These are phyloP conservation scores for Panaeolus papilionaceus DNA, from an alignment of 768 basidiomycete genomes.

Conservation along the genomic window DNA sequence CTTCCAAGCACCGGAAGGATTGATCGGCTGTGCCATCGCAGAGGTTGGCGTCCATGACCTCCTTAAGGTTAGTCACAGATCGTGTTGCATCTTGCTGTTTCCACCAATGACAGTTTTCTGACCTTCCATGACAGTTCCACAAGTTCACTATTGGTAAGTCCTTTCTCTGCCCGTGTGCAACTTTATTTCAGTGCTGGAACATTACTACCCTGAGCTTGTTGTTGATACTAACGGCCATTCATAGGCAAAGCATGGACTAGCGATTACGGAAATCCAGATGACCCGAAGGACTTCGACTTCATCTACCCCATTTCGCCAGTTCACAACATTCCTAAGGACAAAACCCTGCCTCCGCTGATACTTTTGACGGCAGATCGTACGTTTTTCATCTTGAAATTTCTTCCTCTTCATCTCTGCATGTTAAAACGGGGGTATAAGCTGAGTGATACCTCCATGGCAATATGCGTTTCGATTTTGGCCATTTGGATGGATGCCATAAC, in stretches of 20 bases:
- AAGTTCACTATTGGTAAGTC: conserved; percentile 74
- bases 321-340: conserved; percentile 74
- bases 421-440: background rate
- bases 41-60: conserved; percentile 86
- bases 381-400: conserved; percentile 33
- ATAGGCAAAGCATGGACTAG: conserved; percentile 77
- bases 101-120: background rate
- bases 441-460: too few relatives aligned
- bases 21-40: conserved; percentile 79
- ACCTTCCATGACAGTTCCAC: conserved; percentile 54
- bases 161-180: background rate
- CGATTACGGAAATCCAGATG: conserved; percentile 80
- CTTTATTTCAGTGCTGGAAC: conserved; percentile 10
- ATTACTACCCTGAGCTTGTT: background rate
- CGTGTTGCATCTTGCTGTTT: conserved; percentile 5
- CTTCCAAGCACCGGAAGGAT: conserved; percentile 76
- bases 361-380: conserved; percentile 85
- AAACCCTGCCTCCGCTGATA: conserved; percentile 69
- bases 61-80: conserved; percentile 59
- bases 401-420: background rate
- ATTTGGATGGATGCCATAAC: conserved; percentile 67
- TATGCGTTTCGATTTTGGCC: background rate
- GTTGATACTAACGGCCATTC: conserved; percentile 7
- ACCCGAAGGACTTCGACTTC: conserved; percentile 84
- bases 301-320: conserved; percentile 81